Conservation (phyloP, 495 filamentous ascomycete species). For the Trypethelium eluteriae region DNA sequence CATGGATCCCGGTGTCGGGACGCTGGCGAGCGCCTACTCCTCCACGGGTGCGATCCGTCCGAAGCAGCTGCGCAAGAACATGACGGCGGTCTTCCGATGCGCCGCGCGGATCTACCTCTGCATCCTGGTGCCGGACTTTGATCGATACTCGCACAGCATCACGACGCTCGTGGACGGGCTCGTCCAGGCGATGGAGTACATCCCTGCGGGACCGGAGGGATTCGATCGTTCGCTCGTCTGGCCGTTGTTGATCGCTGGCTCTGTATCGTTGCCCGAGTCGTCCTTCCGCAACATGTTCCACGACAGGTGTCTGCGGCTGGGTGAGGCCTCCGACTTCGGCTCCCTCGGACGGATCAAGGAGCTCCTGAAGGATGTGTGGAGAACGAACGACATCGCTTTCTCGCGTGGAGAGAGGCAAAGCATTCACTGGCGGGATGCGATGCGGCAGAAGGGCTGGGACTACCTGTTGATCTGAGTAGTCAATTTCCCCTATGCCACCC, state of each 20-base stretch:
- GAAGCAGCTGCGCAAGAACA: conserved; percentile 72
- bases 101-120: conserved; percentile 93
- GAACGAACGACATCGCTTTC: conserved; percentile 52
- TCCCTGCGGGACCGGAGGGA: conserved; percentile 71
- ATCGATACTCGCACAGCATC: conserved; percentile 60
- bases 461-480: conserved; percentile 74
- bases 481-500: conserved; percentile 22
- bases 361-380: conserved; percentile 78
- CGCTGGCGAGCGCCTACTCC: conserved; percentile 35
- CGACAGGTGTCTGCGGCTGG: conserved; percentile 61
- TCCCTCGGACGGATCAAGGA: conserved; percentile 78
- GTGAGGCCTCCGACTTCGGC: conserved; percentile 67
- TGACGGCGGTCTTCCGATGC: conserved; percentile 80
- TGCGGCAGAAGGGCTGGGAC: conserved; percentile 86
- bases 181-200: conserved; percentile 60
- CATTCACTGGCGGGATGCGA: conserved; percentile 91
- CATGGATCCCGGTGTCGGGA: conserved; percentile 50
- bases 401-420: conserved; percentile 47
- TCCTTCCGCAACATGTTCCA: conserved; percentile 68
- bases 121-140: conserved; percentile 82
- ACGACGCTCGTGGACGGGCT: conserved; percentile 67
- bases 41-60: conserved; percentile 69
- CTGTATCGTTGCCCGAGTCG: conserved; percentile 59
- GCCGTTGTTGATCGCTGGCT: conserved; percentile 82
- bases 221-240: conserved; percentile 88